Evolutionary conservation across 495 filamentous ascomycete genomes (phyloP).

Genomic region (Aspergillus diversus): DNA sequence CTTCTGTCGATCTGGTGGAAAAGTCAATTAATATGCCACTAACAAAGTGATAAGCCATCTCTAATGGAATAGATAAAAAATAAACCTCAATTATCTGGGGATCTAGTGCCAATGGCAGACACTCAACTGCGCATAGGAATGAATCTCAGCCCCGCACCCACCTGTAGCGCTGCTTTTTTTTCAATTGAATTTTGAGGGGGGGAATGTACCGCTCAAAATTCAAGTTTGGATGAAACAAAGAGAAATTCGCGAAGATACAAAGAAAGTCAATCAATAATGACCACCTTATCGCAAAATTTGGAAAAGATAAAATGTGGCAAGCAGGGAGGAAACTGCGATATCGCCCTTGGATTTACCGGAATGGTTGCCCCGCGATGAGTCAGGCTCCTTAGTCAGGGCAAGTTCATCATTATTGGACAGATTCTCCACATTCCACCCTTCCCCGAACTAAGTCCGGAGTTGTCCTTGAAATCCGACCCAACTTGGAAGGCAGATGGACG

Average conservation of each 20-base stretch:
- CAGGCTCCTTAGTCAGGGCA: constrained; percentile 23
- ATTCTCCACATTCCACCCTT: neutral
- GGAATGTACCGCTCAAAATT: neutral
- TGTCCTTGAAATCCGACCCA: neutral
- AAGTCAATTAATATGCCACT: constrained; percentile 2
- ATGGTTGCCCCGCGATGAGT: constrained; percentile 43
- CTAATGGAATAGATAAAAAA: neutral
- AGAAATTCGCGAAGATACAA: neutral
- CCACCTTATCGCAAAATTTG: constrained; percentile 29
- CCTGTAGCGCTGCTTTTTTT: neutral
- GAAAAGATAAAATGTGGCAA: constrained; percentile 33
- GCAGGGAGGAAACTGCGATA: constrained; percentile 35
- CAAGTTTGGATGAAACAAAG: neutral
- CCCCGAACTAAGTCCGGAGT: neutral
- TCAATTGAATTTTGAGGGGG: neutral
- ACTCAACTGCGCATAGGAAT: neutral
- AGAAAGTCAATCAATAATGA: constrained; percentile 26
- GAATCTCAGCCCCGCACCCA: neutral
- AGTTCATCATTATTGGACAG: neutral
- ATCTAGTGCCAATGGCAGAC: no score
- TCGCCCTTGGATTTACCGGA: constrained; percentile 30
- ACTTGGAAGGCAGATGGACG: no score
- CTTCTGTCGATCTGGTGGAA: neutral
- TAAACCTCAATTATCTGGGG: neutral
- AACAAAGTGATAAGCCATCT: neutral